Conservation (phyloP, 768 basidiomycete genomes). For the Phylloporus arenicola region DNA sequence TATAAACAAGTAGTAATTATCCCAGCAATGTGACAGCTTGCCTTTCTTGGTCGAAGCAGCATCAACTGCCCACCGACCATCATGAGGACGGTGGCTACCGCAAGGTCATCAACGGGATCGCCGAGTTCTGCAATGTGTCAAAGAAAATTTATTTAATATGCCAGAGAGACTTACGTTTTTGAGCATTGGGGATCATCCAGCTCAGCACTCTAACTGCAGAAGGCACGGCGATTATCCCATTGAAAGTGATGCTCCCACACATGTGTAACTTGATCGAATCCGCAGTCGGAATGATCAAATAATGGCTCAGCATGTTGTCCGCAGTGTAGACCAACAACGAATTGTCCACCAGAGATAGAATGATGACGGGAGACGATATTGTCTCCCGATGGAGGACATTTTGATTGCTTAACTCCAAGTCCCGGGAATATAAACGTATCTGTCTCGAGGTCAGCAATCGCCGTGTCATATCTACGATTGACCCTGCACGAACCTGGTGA, state of each 20-base stretch:
- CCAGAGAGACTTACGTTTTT: conserved; percentile 66
- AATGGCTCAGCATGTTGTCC: conserved; percentile 92
- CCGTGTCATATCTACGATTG: background rate
- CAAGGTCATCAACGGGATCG: conserved; percentile 87
- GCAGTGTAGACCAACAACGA: conserved; percentile 90
- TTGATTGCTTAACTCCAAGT: conserved; percentile 77
- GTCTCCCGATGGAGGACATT: conserved; percentile 80
- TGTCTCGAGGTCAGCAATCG: conserved; percentile 28
- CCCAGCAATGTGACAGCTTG: conserved; percentile 24
- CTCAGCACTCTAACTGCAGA: conserved; percentile 83
- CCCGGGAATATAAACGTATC: conserved; percentile 93
- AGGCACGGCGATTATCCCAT: conserved; percentile 82
- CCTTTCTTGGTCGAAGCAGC: conserved; percentile 84
- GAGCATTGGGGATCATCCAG: conserved; percentile 93
- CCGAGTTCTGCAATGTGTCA: conserved; percentile 65
- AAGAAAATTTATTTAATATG: conserved; percentile 3
- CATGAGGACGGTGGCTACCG: conserved; percentile 93
- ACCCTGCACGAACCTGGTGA: conserved; percentile 52
- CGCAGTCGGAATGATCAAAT: conserved; percentile 77
- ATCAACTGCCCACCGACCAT: conserved; percentile 90
- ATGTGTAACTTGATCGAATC: conserved; percentile 81
- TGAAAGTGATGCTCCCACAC: conserved; percentile 93
- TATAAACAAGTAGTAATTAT: background rate
- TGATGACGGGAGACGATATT: conserved; percentile 71
- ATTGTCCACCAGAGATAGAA: conserved; percentile 90